Conservation (phyloP, 202 grass and related monocot genomes). For the Brachypodium distachyon region DNA sequence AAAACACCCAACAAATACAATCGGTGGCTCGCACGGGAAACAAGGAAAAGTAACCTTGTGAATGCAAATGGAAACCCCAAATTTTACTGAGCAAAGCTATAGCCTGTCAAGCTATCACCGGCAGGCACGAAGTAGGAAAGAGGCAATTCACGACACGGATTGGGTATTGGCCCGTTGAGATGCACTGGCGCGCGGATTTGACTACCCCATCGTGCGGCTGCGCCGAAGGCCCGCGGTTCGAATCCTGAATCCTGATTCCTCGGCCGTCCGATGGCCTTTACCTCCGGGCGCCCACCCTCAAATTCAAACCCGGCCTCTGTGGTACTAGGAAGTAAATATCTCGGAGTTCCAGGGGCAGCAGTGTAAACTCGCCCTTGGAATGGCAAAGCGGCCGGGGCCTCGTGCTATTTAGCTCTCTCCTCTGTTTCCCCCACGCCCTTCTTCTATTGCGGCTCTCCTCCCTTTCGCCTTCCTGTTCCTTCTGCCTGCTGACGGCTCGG, state of each 20-base stretch:
- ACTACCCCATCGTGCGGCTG: conserved; percentile 19
- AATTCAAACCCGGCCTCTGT: conserved; percentile 39
- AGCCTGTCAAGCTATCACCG: neutral
- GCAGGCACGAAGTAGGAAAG: conserved; percentile 5
- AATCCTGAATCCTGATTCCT: no score
- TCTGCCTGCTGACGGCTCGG: neutral
- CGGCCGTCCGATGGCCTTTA: neutral
- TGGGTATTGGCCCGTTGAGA: neutral
- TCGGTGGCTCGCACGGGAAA: neutral
- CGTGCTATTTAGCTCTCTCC: neutral
- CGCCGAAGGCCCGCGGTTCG: neutral
- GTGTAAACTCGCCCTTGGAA: neutral
- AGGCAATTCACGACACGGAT: neutral
- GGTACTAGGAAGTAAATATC: neutral
- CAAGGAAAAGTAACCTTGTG: neutral
- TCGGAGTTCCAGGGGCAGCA: neutral
- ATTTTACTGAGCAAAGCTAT: neutral
- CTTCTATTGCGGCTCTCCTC: neutral
- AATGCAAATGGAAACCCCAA: neutral
- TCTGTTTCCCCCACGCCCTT: neutral
- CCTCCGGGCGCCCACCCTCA: neutral
- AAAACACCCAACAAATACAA: no score
- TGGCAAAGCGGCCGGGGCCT: neutral
- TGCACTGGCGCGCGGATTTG: neutral
- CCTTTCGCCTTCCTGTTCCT: neutral